Conservation (phyloP, 768 basidiomycete genomes). For the Pisolithus albus region DNA sequence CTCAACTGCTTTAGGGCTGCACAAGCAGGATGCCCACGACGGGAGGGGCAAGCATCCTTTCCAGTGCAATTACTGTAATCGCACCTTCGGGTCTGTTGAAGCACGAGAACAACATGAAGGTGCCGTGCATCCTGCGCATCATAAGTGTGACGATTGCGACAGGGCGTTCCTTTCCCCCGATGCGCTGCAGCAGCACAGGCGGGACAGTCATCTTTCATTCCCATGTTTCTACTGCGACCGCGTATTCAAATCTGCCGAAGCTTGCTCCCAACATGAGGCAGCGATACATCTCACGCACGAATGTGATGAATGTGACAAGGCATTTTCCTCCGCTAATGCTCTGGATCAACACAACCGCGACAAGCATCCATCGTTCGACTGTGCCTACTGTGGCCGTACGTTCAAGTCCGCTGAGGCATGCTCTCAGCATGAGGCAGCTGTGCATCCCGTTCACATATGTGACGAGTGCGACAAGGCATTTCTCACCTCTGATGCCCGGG, state of each 20-base stretch:
- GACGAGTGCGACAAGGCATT: conserved; percentile 1
- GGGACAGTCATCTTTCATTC: conserved; percentile 1
- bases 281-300: conserved; percentile 2
- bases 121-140: background rate
- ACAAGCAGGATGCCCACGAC: background rate
- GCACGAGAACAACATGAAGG: background rate
- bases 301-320: conserved; percentile 1
- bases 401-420: conserved; percentile 5
- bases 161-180: background rate
- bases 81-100: background rate
- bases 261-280: conserved; percentile 8
- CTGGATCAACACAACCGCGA: background rate
- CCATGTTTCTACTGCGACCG: conserved; percentile 11
- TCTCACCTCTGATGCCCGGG: background rate
- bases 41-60: background rate
- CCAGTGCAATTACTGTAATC: background rate
- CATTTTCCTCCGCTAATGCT: background rate
- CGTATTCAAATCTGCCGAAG: conserved; percentile 5
- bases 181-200: conserved; percentile 2
- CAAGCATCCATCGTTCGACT: conserved; percentile 3
- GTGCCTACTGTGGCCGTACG: conserved; percentile 3
- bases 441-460: background rate
- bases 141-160: background rate
- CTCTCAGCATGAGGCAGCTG: background rate
- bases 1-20: background rate